A percentile compares a stretch with the other conserved stretches of the same genome.
Conservation (phyloP, 2,329 filamentous ascomycete species). For the Fonsecaea pugnacius region DNA sequence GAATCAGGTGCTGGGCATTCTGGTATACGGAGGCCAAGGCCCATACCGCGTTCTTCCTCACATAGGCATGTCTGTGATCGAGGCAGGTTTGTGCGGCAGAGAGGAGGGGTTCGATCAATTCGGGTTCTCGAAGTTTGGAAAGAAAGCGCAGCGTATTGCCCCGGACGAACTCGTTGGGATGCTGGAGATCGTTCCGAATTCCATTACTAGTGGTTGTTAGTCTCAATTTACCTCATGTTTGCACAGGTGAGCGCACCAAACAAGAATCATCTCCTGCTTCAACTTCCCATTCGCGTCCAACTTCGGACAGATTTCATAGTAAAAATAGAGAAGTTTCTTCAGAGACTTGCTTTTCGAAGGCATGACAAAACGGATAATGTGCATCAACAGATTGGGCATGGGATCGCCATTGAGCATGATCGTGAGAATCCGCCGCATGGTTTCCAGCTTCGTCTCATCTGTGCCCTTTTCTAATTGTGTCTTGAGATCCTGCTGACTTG, state of each 20-base stretch:
- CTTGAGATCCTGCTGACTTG: slow-evolving; percentile 86
- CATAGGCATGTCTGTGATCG: slow-evolving; percentile 95
- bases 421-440: slow-evolving; percentile 87
- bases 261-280: slow-evolving; percentile 99
- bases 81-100: slow-evolving; percentile 90
- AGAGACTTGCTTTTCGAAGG: slow-evolving; percentile 93
- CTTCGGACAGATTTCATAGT: slow-evolving; percentile 94
- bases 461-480: slow-evolving; percentile 91
- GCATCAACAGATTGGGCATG: slow-evolving; percentile 95
- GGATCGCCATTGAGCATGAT: slow-evolving; percentile 98
- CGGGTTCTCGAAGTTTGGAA: slow-evolving; percentile 91
- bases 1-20: slow-evolving; percentile 88
- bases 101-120: slow-evolving; percentile 93
- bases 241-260: slow-evolving; percentile 69
- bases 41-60: slow-evolving; percentile 97
- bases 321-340: slow-evolving; percentile 99
- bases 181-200: slow-evolving; percentile 95
- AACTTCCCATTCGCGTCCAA: slow-evolving; percentile 89
- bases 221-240: neutral
- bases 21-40: slow-evolving; percentile 90
- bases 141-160: slow-evolving; percentile 98
- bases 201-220: slow-evolving; percentile 71
- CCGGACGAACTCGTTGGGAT: slow-evolving; percentile 96
- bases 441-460: slow-evolving; percentile 90
- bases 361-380: slow-evolving; percentile 99